Percentiles rank a stretch among this genome's conserved stretches.
Evolutionary conservation across 805 yeast species (phyloP).

Genomic region (Ogataea polymorpha): DNA sequence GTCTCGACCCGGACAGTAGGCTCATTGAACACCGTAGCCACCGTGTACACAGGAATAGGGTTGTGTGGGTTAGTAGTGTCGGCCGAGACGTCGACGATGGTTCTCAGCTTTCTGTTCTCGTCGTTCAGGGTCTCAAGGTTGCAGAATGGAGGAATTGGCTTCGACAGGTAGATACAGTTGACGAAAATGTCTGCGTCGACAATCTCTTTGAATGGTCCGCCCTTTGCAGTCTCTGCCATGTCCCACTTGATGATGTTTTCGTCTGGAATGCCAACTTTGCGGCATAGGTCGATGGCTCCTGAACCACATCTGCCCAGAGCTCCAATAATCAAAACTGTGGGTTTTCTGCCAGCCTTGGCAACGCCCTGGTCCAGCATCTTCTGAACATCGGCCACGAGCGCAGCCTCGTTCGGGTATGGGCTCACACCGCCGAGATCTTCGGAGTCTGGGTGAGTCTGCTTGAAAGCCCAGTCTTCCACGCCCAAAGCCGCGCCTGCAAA

Average conservation of each 20-base stretch:
- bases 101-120: conserved; percentile 72
- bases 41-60: conserved; percentile 90
- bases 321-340: conserved; percentile 87
- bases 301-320: conserved; percentile 99
- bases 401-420: conserved; percentile 80
- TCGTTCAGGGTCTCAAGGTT: conserved; percentile 64
- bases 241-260: conserved; percentile 89
- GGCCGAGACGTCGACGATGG: conserved; percentile 96
- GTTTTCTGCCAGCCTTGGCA: conserved; percentile 59
- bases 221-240: conserved; percentile 91
- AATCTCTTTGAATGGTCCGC: conserved; percentile 96
- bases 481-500: conserved; percentile 99
- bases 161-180: conserved; percentile 92
- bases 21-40: conserved; percentile 85
- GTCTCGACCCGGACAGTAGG: conserved; percentile 88
- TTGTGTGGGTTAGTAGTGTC: conserved; percentile 98
- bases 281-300: conserved; percentile 86
- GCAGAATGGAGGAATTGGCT: conserved; percentile 92
- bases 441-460: conserved; percentile 65
- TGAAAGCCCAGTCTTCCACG: conserved; percentile 89
- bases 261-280: conserved; percentile 84
- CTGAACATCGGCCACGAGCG: conserved; percentile 69
- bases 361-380: conserved; percentile 53
- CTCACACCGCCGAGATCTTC: conserved; percentile 75
- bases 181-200: conserved; percentile 84